Percentiles rank a stretch among this genome's conserved stretches.
Evolutionary conservation across 139 green algal species (phyloP).

Genomic region (Diplosphaera chodatii): DNA sequence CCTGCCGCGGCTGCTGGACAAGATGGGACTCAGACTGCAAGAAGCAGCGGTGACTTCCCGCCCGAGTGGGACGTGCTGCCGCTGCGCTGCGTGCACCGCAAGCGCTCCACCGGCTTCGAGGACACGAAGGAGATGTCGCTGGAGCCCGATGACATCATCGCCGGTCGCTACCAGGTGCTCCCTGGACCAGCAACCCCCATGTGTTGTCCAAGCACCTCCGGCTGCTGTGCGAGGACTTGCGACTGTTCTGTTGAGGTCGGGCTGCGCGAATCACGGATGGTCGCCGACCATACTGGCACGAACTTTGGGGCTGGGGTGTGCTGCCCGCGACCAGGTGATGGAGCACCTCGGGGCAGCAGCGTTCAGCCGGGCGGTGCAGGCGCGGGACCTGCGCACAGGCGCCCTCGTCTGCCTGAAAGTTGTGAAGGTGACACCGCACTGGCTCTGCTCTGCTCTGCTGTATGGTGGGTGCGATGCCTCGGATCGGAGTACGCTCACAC

Average conservation of each 20-base stretch:
- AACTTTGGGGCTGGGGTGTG: no score
- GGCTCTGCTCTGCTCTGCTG: no score
- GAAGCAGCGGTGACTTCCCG: neutral
- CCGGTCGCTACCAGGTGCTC: slow-evolving; percentile 74
- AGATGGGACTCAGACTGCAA: no score
- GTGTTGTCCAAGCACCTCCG: neutral
- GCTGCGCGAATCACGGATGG: no score
- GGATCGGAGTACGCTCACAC: no score
- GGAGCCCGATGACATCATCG: slow-evolving; percentile 77
- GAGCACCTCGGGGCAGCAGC: slow-evolving; percentile 87
- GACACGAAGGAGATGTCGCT: slow-evolving; percentile 85
- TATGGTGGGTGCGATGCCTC: no score
- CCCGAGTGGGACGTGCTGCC: neutral
- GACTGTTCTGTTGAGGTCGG: no score
- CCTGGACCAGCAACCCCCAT: neutral
- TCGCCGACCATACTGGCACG: no score
- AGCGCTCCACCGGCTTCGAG: slow-evolving; percentile 84
- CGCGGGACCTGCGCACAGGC: slow-evolving; percentile 81
- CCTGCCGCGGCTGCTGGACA: no score
- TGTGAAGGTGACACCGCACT: slow-evolving; percentile 65
- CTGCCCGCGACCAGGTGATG: slow-evolving; percentile 55
- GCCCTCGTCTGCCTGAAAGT: slow-evolving; percentile 94
- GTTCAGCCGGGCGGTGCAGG: slow-evolving; percentile 92
- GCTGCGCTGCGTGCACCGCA: slow-evolving; percentile 17
- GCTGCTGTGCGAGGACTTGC: no score